phyloP scores from a whole-genome alignment of 805 yeast species.

The Kodamaea kaohsiungensis region DNA sequence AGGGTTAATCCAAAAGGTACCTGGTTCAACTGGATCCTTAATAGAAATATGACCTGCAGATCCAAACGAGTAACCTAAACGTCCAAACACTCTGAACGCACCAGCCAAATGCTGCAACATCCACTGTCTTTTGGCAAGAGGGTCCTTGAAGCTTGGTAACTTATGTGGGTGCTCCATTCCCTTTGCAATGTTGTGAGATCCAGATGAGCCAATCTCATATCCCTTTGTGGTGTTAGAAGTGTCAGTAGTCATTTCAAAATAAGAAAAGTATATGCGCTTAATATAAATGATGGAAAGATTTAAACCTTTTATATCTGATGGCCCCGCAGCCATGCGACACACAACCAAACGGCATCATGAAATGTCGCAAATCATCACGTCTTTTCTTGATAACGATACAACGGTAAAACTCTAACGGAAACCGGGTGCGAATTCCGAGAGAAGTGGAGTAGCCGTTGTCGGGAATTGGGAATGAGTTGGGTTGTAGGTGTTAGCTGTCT shows the following conservation, averaged over 20 bases:
- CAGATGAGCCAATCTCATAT: constrained; percentile 42
- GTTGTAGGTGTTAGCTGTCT: no score
- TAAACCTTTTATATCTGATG: neutral
- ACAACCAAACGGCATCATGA: neutral
- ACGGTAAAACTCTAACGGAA: constrained; percentile 1
- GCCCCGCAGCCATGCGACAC: constrained; percentile 5
- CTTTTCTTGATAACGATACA: neutral
- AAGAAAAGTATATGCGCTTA: neutral
- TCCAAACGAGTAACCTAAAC: constrained; percentile 76
- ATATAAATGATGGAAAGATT: neutral
- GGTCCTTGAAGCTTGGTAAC: constrained; percentile 53
- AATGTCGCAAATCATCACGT: neutral
- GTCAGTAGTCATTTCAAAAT: neutral
- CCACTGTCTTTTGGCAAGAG: constrained; percentile 52
- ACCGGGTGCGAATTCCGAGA: neutral
- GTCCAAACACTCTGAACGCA: constrained; percentile 80
- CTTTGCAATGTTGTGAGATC: constrained; percentile 61
- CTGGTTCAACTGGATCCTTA: constrained; percentile 79
- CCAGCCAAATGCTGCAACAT: constrained; percentile 77
- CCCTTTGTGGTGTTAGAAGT: constrained; percentile 36
- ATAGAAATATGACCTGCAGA: constrained; percentile 85
- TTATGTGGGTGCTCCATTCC: constrained; percentile 54
- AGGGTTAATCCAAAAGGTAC: constrained; percentile 89
- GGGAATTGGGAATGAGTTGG: no score
- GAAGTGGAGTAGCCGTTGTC: neutral